phyloP scores from a whole-genome alignment of 164 flowering plant genomes.

The Piper longum region DNA sequence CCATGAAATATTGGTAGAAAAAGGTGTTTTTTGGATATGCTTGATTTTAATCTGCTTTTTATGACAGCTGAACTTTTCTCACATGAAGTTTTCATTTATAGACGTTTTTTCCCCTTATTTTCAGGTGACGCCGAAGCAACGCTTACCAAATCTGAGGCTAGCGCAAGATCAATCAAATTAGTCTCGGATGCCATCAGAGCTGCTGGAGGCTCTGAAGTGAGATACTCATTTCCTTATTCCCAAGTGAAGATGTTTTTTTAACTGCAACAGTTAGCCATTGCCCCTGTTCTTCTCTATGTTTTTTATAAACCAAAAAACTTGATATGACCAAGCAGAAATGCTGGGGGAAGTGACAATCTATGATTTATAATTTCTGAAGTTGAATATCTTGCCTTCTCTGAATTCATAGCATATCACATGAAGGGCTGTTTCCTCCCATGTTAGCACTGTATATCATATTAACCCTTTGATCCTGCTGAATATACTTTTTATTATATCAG shows the following conservation, averaged over 20 bases:
- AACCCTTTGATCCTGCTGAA: too few relatives aligned
- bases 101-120: neutral
- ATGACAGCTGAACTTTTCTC: neutral
- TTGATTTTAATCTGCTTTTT: neutral
- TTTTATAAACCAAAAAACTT: too few relatives aligned
- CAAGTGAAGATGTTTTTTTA: neutral
- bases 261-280: neutral
- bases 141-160: conserved; percentile 57
- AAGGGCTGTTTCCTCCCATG: too few relatives aligned
- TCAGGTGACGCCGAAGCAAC: conserved; percentile 94
- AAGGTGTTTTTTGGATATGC: too few relatives aligned
- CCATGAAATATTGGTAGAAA: too few relatives aligned
- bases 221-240: neutral
- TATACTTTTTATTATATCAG: too few relatives aligned
- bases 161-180: conserved; percentile 47
- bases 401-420: too few relatives aligned
- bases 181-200: conserved; percentile 42
- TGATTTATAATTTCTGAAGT: neutral
- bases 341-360: neutral
- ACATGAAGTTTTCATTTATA: neutral
- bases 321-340: neutral
- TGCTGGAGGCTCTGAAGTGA: conserved; percentile 73
- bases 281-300: neutral
- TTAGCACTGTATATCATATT: too few relatives aligned
- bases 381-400: too few relatives aligned